phyloP scores from a whole-genome alignment of 169 alveolate genomes.

The Sarcocystis neurona region DNA sequence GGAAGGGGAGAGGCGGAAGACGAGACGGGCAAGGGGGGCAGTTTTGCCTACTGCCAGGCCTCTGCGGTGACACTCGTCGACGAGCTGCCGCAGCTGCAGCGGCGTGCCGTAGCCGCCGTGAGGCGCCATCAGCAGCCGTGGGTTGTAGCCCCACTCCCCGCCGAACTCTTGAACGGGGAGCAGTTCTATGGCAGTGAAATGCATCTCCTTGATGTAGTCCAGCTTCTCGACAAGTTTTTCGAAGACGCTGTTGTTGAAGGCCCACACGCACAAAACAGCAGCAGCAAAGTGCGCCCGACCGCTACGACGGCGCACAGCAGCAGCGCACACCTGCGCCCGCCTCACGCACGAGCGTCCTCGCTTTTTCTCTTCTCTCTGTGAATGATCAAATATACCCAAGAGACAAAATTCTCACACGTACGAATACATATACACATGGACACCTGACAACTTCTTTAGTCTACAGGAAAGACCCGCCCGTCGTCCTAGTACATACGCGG shows the following conservation, averaged over 20 bases:
- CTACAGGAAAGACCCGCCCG: no score
- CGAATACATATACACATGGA: neutral
- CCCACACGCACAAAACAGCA: no score
- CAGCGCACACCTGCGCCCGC: conserved; percentile 5
- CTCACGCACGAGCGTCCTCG: neutral
- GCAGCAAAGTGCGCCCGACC: no score
- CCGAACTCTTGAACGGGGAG: conserved; percentile 72
- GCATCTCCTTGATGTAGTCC: neutral
- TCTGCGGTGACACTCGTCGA: conserved; percentile 56
- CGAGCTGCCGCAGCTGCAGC: conserved; percentile 52
- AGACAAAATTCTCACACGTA: neutral
- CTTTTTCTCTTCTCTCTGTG: no score
- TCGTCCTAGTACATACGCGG: no score
- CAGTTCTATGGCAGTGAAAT: conserved; percentile 67
- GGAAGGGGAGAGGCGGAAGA: neutral
- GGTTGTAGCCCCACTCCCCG: conserved; percentile 74
- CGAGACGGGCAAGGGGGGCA: no score
- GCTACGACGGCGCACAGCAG: neutral
- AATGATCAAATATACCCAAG: neutral
- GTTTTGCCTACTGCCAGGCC: conserved; percentile 29
- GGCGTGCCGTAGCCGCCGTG: conserved; percentile 62
- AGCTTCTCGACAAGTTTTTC: neutral
- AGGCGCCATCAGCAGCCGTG: conserved; percentile 61
- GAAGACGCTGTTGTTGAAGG: neutral
- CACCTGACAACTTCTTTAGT: no score